phyloP scores from a whole-genome alignment of 140 eudicot species.

The Eryngium alpinum region DNA sequence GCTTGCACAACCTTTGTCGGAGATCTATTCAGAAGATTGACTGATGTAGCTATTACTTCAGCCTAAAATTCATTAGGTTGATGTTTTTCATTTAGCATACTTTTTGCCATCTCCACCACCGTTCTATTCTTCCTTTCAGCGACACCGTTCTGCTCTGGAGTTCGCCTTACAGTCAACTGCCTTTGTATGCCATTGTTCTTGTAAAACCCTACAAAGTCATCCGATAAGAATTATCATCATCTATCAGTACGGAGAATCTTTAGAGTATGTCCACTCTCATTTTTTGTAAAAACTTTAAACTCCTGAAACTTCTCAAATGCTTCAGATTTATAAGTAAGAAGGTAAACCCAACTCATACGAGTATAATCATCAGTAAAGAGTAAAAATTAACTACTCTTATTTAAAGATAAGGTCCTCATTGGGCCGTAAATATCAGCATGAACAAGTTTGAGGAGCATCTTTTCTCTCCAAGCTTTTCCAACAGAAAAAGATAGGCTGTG shows the following conservation, averaged over 20 bases:
- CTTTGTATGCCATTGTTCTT: conserved; percentile 3
- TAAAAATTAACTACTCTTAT: not conserved
- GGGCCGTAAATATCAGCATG: not conserved
- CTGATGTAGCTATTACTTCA: conserved; percentile 6
- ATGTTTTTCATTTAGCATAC: conserved; percentile 6
- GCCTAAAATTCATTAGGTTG: conserved; percentile 6
- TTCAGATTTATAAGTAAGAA: not conserved
- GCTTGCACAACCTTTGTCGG: conserved; percentile 1
- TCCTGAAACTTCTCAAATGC: conserved; percentile 11
- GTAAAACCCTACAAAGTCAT: not conserved
- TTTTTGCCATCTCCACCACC: conserved; percentile 8
- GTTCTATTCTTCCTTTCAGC: conserved; percentile 9
- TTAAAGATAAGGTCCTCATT: not conserved
- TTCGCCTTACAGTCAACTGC: not conserved
- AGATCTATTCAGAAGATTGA: conserved; percentile 6
- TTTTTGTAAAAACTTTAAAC: conserved; percentile 13
- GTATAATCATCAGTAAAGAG: not conserved
- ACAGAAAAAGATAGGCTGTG: not conserved
- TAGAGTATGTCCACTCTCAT: not conserved
- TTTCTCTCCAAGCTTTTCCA: not conserved
- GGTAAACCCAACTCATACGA: not conserved
- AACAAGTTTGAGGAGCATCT: not conserved
- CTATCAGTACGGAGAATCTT: not conserved
- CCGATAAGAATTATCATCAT: not conserved
- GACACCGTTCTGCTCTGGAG: conserved; percentile 13